Conservation (phyloP, 345 rosid genomes). For the Citrus inodora region DNA sequence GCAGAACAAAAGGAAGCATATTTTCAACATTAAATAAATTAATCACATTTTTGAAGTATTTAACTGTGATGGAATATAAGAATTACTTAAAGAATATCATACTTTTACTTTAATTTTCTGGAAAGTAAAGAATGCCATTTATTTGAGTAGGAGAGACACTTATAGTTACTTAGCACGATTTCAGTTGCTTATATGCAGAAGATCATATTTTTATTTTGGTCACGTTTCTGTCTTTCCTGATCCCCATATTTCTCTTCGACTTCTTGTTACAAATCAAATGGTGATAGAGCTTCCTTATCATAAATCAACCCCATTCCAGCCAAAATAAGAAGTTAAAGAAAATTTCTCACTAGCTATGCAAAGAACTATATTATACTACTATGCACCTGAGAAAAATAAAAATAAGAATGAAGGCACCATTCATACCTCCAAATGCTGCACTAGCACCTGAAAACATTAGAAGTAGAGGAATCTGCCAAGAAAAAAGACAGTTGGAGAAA, state of each 20-base stretch:
- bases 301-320: background rate
- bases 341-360: background rate
- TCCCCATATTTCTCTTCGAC: background rate
- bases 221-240: background rate
- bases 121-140: background rate
- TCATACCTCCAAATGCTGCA: conserved; percentile 89
- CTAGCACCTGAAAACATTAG: conserved; percentile 68
- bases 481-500: conserved; percentile 9
- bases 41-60: background rate
- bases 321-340: background rate
- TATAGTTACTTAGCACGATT: background rate
- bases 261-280: background rate
- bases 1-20: background rate
- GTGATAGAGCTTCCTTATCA: background rate
- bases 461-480: conserved; percentile 68
- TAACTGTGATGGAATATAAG: background rate
- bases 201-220: background rate
- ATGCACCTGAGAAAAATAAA: background rate
- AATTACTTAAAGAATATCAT: background rate
- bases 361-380: background rate
- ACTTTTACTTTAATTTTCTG: background rate
- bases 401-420: background rate
- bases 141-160: background rate
- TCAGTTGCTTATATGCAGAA: background rate
- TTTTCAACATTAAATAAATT: background rate